Base-by-base conservation (phyloP, 805 yeast species). In the Komagataella pastoris region DNA sequence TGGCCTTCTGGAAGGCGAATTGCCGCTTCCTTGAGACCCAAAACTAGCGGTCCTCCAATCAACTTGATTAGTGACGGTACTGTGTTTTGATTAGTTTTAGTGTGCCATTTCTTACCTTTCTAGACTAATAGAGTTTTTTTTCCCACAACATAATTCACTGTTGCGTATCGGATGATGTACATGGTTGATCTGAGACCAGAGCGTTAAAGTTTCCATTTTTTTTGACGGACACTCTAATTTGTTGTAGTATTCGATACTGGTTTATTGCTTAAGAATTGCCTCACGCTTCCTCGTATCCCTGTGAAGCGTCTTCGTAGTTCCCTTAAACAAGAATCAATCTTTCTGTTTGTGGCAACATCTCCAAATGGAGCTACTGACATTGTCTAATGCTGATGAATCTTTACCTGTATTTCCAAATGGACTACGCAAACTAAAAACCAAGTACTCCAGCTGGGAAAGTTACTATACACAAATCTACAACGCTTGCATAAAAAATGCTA, bases 1-100 rank as follows among this genome's bases (percentile, higher is more conserved):
- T 81, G 87, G 87, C 76, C 75, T 55, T 76, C 82, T 2, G 87
- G 87, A 1, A 67, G 87, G 54, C 75, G 74, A 50, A 76, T 79
- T 51, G 85, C 87, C 2, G 74, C 74, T 7, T 59, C 65, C 52
- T 57, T 69, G 53, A 70, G 87, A 57, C 73, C 76, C 6, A 57
- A 59, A 14, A 70, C 75, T 0, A 74, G 71, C 3, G 85, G 84
- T 2, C 85, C 86, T 6, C 87, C 87, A 17, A 81, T 81, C 51
- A 80, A 79, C 54, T 64, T 81, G 19, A 60, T 67, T 53, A 79
- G 83, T 54, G 86, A 81, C 58, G 87, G 87, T 6, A 81, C 87
- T 1, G 80, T 81, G 2, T 81, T 81, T 58, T 81, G 62, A 61
- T 1, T 12, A 24, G 21, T 10, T 8, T 8, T 30, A 30, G 40